Conservation (phyloP, 2,329 filamentous ascomycete species). For the Curvularia eragrostidis region DNA sequence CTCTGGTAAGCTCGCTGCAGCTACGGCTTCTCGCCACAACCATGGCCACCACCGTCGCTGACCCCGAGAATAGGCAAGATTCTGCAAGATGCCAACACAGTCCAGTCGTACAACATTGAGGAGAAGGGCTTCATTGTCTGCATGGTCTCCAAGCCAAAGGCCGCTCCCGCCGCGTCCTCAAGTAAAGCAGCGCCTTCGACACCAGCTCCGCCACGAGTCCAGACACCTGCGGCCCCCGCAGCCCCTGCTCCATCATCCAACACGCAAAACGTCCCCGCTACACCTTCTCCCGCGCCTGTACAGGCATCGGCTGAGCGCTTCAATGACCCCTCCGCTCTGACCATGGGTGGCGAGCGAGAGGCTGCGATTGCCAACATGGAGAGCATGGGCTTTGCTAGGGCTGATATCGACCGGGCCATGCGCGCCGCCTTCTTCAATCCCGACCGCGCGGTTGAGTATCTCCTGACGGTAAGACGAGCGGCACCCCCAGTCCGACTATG, state of each 20-base stretch:
- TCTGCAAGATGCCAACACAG: constrained; percentile 94
- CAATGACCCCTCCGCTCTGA: constrained; percentile 80
- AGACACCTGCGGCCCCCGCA: constrained; percentile 63
- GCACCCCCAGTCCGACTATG: constrained; percentile 4
- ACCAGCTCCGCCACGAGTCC: constrained; percentile 54
- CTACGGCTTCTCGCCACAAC: constrained; percentile 19
- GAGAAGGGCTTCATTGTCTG: constrained; percentile 99
- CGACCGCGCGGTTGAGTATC: constrained; percentile 95
- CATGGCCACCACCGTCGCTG: constrained; percentile 30
- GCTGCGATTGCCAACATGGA: constrained; percentile 92
- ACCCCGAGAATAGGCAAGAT: constrained; percentile 78
- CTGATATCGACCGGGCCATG: constrained; percentile 91
- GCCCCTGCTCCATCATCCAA: constrained; percentile 60
- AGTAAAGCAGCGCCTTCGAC: constrained; percentile 64
- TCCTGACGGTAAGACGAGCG: constrained; percentile 72
- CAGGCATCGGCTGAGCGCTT: constrained; percentile 55
- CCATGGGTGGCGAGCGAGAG: constrained; percentile 82
- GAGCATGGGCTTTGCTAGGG: constrained; percentile 91
- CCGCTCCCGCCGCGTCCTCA: constrained; percentile 56
- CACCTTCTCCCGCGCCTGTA: constrained; percentile 58
- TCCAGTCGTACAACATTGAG: constrained; percentile 97
- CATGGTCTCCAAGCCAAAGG: constrained; percentile 95
- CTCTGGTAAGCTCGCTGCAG: constrained; percentile 70
- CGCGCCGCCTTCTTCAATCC: constrained; percentile 96
- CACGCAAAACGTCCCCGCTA: constrained; percentile 57